These are phyloP conservation scores for Diddensiella santjacobensis DNA, from an alignment of 805 yeast species.

Conservation along the genomic window DNA sequence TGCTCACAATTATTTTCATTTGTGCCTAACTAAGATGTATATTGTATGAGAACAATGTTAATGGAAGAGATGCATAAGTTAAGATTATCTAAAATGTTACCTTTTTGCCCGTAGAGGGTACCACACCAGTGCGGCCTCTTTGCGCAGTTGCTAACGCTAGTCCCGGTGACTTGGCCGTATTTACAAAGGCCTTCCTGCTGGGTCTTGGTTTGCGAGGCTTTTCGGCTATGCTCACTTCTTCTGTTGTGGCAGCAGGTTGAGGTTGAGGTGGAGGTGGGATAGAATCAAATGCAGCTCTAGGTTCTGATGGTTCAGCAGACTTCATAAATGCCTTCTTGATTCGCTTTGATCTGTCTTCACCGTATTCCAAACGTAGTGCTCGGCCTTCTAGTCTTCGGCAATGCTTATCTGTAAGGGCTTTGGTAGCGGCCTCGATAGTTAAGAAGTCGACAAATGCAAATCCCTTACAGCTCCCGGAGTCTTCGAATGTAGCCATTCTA, in stretches of 20 bases:
- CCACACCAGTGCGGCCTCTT: constrained; percentile 85
- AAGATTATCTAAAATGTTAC: too few relatives aligned
- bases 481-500: constrained; percentile 98
- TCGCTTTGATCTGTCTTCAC: constrained; percentile 89
- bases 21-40: too few relatives aligned
- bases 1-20: too few relatives aligned
- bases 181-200: background rate
- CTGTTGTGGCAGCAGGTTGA: constrained; percentile 15
- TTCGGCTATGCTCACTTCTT: background rate
- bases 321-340: constrained; percentile 16
- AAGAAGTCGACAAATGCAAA: constrained; percentile 88
- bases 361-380: constrained; percentile 80
- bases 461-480: constrained; percentile 93
- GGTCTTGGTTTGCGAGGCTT: constrained; percentile 2
- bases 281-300: background rate
- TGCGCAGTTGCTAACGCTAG: constrained; percentile 84
- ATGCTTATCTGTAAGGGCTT: constrained; percentile 69
- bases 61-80: too few relatives aligned
- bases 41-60: too few relatives aligned
- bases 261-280: background rate
- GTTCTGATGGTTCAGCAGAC: constrained; percentile 8
- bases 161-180: constrained; percentile 47
- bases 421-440: constrained; percentile 75
- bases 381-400: constrained; percentile 68
- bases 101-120: constrained; percentile 88